Conservation (phyloP, 345 rosid species). For the Populus euphratica region DNA sequence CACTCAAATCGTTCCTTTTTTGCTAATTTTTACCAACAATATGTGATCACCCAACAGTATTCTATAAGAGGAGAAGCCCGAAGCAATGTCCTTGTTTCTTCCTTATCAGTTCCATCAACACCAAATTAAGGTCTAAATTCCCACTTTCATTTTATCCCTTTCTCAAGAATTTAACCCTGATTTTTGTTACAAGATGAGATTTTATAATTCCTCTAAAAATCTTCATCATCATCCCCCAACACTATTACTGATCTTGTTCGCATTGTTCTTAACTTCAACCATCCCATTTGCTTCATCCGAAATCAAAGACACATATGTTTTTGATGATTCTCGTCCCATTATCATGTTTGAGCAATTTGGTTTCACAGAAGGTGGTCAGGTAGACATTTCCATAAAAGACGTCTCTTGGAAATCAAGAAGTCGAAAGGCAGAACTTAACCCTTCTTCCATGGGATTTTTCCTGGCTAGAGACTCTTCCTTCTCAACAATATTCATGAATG, state of each 20-base stretch:
- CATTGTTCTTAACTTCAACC: constrained; percentile 21
- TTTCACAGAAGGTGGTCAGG: constrained; percentile 32
- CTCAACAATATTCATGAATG: constrained; percentile 21
- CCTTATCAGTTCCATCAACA: background rate
- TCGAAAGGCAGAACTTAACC: constrained; percentile 11
- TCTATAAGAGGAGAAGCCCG: constrained; percentile 5
- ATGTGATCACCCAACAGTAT: constrained; percentile 11
- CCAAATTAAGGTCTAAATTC: background rate
- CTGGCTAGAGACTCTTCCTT: constrained; percentile 26
- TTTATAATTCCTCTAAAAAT: background rate
- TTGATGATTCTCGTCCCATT: constrained; percentile 33
- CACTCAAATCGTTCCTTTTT: constrained; percentile 24
- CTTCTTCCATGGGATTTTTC: constrained; percentile 47
- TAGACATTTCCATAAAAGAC: constrained; percentile 25
- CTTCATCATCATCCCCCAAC: background rate
- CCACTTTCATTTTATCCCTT: background rate
- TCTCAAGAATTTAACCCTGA: background rate
- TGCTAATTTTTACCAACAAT: constrained; percentile 14
- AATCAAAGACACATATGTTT: constrained; percentile 38
- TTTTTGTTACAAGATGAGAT: background rate
- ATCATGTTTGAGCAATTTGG: constrained; percentile 54
- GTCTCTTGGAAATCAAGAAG: constrained; percentile 28
- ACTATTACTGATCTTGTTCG: background rate
- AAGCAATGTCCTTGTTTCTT: background rate
- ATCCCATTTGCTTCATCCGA: constrained; percentile 32